These are phyloP conservation scores for Boletus hoseneyae DNA, from an alignment of 1,284 basidiomycete species.

Conservation along the genomic window DNA sequence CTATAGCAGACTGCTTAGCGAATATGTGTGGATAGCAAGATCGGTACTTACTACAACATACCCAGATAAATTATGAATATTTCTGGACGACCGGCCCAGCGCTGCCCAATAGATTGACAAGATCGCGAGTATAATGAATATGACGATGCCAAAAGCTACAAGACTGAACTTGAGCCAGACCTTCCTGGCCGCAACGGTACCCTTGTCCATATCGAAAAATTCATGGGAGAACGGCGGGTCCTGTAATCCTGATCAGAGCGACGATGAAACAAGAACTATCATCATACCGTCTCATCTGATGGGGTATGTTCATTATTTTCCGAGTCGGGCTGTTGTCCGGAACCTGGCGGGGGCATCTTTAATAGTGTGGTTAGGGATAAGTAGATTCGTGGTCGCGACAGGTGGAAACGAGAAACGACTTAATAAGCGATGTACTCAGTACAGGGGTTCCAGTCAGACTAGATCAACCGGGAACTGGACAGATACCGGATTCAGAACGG, in stretches of 20 bases:
- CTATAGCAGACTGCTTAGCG: slow-evolving; percentile 27
- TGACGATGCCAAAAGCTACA: slow-evolving; percentile 21
- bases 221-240: slow-evolving; percentile 36
- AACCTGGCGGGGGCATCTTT: slow-evolving; percentile 8
- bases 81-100: slow-evolving; percentile 26
- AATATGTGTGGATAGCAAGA: not conserved
- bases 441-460: slow-evolving; percentile 3
- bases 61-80: slow-evolving; percentile 37
- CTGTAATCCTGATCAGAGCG: slow-evolving; percentile 25
- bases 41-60: slow-evolving; percentile 37
- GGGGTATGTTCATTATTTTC: not conserved
- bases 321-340: slow-evolving; percentile 1
- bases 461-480: too few relatives aligned
- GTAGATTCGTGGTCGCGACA: not conserved
- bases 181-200: slow-evolving; percentile 30
- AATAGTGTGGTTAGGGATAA: not conserved
- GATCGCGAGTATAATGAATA: slow-evolving; percentile 31
- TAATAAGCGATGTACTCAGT: slow-evolving; percentile 20
- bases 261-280: not conserved
- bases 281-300: slow-evolving; percentile 13
- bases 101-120: slow-evolving; percentile 42
- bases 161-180: slow-evolving; percentile 34
- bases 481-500: too few relatives aligned
- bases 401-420: slow-evolving; percentile 7
- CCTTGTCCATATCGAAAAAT: slow-evolving; percentile 34